Conservation (phyloP, 163 green algal genomes). For the Dunaliella salina region DNA sequence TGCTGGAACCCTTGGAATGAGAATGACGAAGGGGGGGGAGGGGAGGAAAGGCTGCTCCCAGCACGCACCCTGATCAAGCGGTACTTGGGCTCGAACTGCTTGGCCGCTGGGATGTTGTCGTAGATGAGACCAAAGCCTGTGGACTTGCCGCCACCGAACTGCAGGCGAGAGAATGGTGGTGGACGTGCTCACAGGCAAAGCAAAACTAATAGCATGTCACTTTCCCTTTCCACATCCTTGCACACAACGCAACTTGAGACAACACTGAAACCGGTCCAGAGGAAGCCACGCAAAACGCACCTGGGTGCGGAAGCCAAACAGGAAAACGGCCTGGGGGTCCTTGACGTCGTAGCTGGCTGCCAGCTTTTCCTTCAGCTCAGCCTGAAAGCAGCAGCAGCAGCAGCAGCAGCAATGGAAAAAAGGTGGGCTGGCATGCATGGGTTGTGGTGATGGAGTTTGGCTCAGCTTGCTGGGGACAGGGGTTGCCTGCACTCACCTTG, state of each 20-base stretch:
- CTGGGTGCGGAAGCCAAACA: constrained; percentile 97
- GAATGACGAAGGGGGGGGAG: too few species aligned
- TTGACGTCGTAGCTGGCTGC: constrained; percentile 92
- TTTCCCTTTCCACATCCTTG: too few species aligned
- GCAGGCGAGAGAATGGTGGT: constrained; percentile 10
- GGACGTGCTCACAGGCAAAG: neutral
- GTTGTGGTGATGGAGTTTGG: neutral
- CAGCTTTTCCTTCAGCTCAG: constrained; percentile 95
- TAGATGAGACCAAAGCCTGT: constrained; percentile 99
- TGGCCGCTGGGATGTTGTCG: constrained; percentile 85
- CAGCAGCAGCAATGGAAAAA: too few species aligned
- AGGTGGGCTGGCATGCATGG: neutral
- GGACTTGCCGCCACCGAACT: constrained; percentile 98
- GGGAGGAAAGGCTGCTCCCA: too few species aligned
- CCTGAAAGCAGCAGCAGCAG: constrained; percentile 42
- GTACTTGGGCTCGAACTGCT: constrained; percentile 99
- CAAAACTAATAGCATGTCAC: too few species aligned
- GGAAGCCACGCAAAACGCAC: constrained; percentile 23
- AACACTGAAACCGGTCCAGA: too few species aligned
- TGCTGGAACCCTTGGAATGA: too few species aligned
- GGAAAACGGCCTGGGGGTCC: constrained; percentile 80
- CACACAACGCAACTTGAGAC: too few species aligned
- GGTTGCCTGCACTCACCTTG: constrained; percentile 69
- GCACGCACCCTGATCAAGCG: constrained; percentile 74
- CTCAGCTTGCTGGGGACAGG: neutral